phyloP scores from a whole-genome alignment of 2,329 filamentous ascomycete species.

The Epichloe aotearoae region DNA sequence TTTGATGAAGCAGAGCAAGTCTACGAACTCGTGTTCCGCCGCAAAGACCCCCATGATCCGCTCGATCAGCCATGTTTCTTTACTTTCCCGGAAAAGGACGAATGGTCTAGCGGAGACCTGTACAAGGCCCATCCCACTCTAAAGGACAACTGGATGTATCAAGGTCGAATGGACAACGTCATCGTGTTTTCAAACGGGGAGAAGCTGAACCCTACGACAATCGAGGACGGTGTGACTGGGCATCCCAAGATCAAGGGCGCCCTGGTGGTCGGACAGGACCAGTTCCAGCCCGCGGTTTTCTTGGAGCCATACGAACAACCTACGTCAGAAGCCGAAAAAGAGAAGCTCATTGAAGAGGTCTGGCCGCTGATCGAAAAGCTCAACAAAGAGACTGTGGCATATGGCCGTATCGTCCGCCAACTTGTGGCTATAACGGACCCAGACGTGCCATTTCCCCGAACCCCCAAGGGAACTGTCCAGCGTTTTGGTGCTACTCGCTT shows the following conservation, averaged over 20 bases:
- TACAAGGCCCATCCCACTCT: constrained; percentile 22
- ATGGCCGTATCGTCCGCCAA: constrained; percentile 30
- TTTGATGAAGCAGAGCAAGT: constrained; percentile 3
- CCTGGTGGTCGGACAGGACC: constrained; percentile 28
- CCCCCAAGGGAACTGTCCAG: constrained; percentile 34
- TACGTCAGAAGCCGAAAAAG: constrained; percentile 8
- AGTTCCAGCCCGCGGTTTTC: constrained; percentile 33
- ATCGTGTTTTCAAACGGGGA: constrained; percentile 28
- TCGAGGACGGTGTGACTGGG: constrained; percentile 19
- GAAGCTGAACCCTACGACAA: constrained; percentile 27
- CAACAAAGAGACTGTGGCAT: constrained; percentile 30
- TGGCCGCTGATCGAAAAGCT: constrained; percentile 30
- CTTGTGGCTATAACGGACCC: constrained; percentile 26
- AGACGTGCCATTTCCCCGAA: constrained; percentile 28
- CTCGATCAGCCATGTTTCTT: constrained; percentile 23
- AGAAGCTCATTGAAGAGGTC: constrained; percentile 25
- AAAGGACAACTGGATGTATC: constrained; percentile 20
- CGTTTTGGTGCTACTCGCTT: constrained; percentile 23
- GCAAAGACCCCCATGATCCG: constrained; percentile 22
- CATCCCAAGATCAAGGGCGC: constrained; percentile 18
- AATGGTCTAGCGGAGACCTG: constrained; percentile 25
- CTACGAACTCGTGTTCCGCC: constrained; percentile 23
- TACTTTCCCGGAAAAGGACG: constrained; percentile 20
- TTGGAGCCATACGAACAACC: constrained; percentile 28
- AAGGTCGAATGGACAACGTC: constrained; percentile 26